These are phyloP conservation scores for Podaxis sp. DNA, from an alignment of 768 basidiomycete species.

Conservation along the genomic window DNA sequence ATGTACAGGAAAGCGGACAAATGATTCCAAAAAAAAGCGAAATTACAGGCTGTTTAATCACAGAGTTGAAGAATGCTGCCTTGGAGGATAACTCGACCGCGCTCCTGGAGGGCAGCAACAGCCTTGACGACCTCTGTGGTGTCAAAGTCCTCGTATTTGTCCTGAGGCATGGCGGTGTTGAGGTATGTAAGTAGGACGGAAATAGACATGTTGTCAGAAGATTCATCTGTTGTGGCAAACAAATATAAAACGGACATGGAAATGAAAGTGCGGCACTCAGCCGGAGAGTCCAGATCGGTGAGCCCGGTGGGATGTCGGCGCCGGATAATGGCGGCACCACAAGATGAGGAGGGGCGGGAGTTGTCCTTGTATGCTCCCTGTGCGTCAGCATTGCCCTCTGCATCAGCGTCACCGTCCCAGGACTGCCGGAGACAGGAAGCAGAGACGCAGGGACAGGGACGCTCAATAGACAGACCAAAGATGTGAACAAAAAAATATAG, in stretches of 20 bases:
- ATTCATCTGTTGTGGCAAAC: constrained; percentile 66
- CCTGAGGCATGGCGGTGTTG: constrained; percentile 69
- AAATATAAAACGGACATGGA: constrained; percentile 61
- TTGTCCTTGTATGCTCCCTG: not conserved
- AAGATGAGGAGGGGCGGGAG: no score
- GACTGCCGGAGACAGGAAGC: not conserved
- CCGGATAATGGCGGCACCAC: constrained; percentile 16
- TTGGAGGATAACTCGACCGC: constrained; percentile 48
- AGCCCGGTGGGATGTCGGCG: constrained; percentile 38
- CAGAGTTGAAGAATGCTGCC: constrained; percentile 40
- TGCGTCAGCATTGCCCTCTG: constrained; percentile 30
- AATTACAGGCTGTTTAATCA: not conserved
- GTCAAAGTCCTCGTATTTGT: constrained; percentile 83
- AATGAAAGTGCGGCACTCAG: constrained; percentile 58
- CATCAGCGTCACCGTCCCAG: constrained; percentile 25
- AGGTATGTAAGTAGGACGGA: constrained; percentile 68
- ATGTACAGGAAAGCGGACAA: not conserved
- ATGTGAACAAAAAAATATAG: not conserved
- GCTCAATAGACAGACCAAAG: not conserved
- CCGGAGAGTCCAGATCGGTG: constrained; percentile 57
- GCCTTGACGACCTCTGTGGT: constrained; percentile 67
- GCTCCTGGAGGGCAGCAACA: constrained; percentile 44
- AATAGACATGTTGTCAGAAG: constrained; percentile 67
- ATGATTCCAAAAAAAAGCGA: not conserved
- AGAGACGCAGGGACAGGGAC: not conserved